These are phyloP conservation scores for Exophiala alcalophila DNA, from an alignment of 2,329 filamentous ascomycete genomes.

Conservation along the genomic window DNA sequence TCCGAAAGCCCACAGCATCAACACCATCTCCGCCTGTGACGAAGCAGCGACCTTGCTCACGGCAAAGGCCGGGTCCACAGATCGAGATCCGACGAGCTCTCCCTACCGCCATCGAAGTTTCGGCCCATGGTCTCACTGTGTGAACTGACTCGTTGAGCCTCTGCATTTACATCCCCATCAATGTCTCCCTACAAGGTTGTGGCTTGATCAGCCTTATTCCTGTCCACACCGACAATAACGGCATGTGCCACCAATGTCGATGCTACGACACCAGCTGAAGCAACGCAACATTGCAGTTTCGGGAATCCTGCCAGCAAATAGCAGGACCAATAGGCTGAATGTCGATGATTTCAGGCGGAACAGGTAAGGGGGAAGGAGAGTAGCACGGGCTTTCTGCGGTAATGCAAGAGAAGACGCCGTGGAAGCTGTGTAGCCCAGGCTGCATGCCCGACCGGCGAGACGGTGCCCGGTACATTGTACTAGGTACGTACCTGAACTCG, in stretches of 20 bases:
- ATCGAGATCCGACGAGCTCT: not conserved
- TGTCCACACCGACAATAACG: not conserved
- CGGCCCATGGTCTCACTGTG: not conserved
- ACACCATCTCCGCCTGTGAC: not conserved
- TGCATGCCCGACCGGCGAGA: no score
- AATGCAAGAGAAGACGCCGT: constrained; percentile 9
- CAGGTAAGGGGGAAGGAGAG: no score
- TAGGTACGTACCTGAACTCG: no score
- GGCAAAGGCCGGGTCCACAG: no score
- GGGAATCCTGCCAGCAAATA: not conserved
- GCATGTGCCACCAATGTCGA: not conserved
- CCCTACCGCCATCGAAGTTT: not conserved
- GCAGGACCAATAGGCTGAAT: constrained; percentile 5
- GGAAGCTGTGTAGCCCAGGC: constrained; percentile 7
- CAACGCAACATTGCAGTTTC: not conserved
- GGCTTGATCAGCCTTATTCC: not conserved
- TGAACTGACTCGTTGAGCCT: not conserved
- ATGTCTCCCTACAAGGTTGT: not conserved
- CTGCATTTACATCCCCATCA: not conserved
- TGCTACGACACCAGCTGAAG: not conserved
- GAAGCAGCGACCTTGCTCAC: no score
- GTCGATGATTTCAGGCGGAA: constrained; percentile 3
- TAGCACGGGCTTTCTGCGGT: not conserved
- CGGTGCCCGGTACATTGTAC: no score
- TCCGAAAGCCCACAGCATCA: not conserved